Evolutionary conservation across 352 stramenopile species (phyloP).

Genomic region (Phytophthora pistaciae): DNA sequence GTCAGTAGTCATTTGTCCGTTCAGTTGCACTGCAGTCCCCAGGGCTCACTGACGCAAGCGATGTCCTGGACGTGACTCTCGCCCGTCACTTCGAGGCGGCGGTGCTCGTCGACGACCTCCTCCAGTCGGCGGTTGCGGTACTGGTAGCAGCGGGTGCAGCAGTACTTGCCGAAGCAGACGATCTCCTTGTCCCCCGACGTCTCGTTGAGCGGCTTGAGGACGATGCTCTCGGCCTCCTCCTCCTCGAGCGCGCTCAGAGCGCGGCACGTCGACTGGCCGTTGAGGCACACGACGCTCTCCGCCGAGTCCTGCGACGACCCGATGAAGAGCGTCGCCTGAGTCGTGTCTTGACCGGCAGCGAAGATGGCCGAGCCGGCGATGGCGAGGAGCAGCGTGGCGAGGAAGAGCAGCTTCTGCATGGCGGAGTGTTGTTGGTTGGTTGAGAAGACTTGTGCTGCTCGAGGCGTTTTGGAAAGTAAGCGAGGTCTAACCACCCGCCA

Average conservation of each 20-base stretch:
- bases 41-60: not conserved
- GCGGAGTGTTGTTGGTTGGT: not conserved
- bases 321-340: not conserved
- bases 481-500: no score
- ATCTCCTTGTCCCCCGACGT: conserved; percentile 1
- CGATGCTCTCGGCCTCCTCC: not conserved
- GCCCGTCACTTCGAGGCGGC: conserved; percentile 5
- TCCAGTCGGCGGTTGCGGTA: not conserved
- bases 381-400: not conserved
- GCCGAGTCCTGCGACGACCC: not conserved
- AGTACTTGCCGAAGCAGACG: not conserved
- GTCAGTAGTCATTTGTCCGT: not conserved
- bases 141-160: not conserved
- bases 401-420: not conserved
- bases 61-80: conserved; percentile 8
- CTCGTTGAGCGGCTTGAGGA: conserved; percentile 1
- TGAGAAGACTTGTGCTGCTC: not conserved
- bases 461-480: not conserved
- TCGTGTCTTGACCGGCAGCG: not conserved
- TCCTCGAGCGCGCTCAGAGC: not conserved
- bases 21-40: conserved; percentile 8
- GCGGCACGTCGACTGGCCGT: not conserved
- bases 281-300: not conserved
- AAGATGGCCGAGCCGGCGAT: not conserved
- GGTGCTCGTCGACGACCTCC: conserved; percentile 4